Conservation (phyloP, 257 asterid species). For the Fraxinus americana region DNA sequence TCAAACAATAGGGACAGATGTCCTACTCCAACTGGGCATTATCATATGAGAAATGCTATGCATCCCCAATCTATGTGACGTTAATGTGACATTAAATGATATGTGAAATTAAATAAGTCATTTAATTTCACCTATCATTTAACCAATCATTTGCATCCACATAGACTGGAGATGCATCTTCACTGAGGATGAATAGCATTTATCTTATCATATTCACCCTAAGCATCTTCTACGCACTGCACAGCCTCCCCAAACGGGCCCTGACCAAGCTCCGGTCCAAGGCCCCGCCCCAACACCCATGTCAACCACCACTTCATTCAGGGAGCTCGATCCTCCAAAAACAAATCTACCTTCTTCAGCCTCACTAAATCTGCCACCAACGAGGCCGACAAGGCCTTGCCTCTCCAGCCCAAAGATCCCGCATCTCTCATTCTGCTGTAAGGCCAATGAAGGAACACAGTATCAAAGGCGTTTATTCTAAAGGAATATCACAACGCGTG, state of each 20-base stretch:
- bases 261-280: slow-evolving; percentile 58
- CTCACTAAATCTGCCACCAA: slow-evolving; percentile 73
- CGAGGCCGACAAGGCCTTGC: slow-evolving; percentile 72
- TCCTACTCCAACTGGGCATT: slow-evolving; percentile 48
- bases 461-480: too few relatives aligned
- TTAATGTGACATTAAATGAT: too few relatives aligned
- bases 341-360: slow-evolving; percentile 42
- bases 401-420: slow-evolving; percentile 76
- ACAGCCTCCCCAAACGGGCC: slow-evolving; percentile 63
- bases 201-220: slow-evolving; percentile 61
- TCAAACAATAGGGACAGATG: slow-evolving; percentile 51
- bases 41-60: too few relatives aligned
- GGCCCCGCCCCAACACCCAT: slow-evolving; percentile 57
- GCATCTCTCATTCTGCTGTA: slow-evolving; percentile 66
- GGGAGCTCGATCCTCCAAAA: slow-evolving; percentile 67
- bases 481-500: too few relatives aligned
- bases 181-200: too few relatives aligned
- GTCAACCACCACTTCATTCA: slow-evolving; percentile 76
- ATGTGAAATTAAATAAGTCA: too few relatives aligned
- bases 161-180: too few relatives aligned
- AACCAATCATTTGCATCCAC: too few relatives aligned
- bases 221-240: slow-evolving; percentile 60
- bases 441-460: slow-evolving; percentile 22
- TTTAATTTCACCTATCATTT: too few relatives aligned
- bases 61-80: too few relatives aligned